A percentile compares a stretch with the other conserved stretches of the same genome.
Conservation (phyloP, 352 stramenopile species). For the Phytophthora fragariaefolia region DNA sequence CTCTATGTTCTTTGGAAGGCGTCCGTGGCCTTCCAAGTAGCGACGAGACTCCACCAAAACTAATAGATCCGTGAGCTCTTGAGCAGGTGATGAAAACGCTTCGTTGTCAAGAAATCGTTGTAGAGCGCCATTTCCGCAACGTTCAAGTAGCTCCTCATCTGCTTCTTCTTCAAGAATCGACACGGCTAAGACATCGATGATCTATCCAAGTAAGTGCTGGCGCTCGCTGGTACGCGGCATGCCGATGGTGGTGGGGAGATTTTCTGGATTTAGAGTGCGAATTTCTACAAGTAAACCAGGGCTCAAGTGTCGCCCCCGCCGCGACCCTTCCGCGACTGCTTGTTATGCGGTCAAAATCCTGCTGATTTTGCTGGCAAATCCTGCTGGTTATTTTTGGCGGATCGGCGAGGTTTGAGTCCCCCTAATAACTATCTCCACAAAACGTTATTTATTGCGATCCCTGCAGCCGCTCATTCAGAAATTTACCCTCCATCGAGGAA, state of each 20-base stretch:
- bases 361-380: background rate
- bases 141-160: background rate
- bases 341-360: background rate
- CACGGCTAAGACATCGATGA: background rate
- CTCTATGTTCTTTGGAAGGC: background rate
- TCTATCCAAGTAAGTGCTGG: background rate
- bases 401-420: no score
- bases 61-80: background rate
- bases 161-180: background rate
- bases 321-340: background rate
- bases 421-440: background rate
- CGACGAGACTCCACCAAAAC: background rate
- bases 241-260: background rate
- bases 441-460: background rate
- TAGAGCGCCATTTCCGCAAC: background rate
- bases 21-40: background rate
- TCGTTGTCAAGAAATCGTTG: background rate
- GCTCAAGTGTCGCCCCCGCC: background rate
- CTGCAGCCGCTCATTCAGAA: background rate
- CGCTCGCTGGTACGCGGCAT: background rate
- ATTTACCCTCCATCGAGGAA: background rate
- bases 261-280: background rate
- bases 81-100: background rate
- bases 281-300: no score
- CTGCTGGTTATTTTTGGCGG: background rate